These are phyloP conservation scores for Penicillium atrosanguineum DNA, from an alignment of 495 filamentous ascomycete species.

Conservation along the genomic window DNA sequence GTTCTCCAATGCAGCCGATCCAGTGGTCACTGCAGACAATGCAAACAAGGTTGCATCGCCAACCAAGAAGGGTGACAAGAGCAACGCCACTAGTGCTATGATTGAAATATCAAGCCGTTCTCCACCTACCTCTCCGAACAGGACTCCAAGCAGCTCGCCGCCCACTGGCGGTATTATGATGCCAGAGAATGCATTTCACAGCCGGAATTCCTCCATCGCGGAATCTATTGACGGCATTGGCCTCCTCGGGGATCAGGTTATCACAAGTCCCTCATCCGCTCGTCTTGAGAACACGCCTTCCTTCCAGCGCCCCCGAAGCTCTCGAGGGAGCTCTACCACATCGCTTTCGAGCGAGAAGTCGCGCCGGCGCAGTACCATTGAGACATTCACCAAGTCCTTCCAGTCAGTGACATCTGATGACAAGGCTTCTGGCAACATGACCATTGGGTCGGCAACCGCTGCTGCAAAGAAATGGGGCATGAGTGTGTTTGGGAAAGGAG, in stretches of 20 bases:
- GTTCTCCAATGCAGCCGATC: conserved; percentile 61
- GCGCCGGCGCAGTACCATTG: conserved; percentile 41
- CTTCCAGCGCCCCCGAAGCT: conserved; percentile 30
- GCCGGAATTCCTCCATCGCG: conserved; percentile 31
- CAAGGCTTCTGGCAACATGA: conserved; percentile 43
- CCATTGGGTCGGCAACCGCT: conserved; percentile 70
- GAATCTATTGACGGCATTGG: conserved; percentile 32
- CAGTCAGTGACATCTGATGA: conserved; percentile 28
- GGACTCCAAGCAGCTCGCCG: conserved; percentile 52
- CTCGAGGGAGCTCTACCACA: conserved; percentile 29
- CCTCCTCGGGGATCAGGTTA: conserved; percentile 14
- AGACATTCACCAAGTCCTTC: conserved; percentile 38
- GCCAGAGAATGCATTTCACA: conserved; percentile 26
- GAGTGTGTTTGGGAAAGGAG: conserved; percentile 64
- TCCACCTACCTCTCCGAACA: conserved; percentile 53
- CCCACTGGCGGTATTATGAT: conserved; percentile 34
- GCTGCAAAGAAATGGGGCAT: conserved; percentile 83
- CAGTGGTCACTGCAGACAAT: conserved; percentile 61
- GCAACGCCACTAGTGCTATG: conserved; percentile 60
- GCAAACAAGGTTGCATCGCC: conserved; percentile 51
- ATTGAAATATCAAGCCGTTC: conserved; percentile 64
- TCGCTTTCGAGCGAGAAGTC: conserved; percentile 31
- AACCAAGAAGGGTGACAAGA: conserved; percentile 41
- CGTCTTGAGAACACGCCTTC: conserved; percentile 25
- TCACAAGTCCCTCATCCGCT: conserved; percentile 28